Evolutionary conservation across 768 basidiomycete genomes (phyloP), one percentile per base, ranked within the genome.

Genomic region (Suillus tomentosus): DNA sequence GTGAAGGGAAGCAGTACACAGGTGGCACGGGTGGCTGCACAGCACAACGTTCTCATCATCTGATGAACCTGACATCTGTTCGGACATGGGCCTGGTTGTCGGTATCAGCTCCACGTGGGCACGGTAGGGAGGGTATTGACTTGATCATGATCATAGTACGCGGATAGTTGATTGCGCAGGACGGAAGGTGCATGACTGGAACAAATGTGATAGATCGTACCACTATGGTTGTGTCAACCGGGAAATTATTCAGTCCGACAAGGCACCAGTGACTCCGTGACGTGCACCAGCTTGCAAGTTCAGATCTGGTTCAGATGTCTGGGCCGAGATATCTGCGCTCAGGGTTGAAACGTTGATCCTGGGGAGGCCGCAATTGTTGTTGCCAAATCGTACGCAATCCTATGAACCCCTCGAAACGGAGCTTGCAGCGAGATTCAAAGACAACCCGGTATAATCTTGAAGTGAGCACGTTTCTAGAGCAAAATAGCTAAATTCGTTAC

Each of bases 211-310:
- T 15, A 5, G 11, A 7, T n/a, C 53, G 19, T 13, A n/a, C 31
- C 7, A 14, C 34, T 53, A 36, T 10, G n/a, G 19, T 36, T 34
- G 19, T n/a, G 53, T 36, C 53, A 36, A 6, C 53, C 34, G 31
- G 53, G 53, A 57, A 37, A 40, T 40, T 5, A 39, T 15, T 24
- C 37, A 57, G 9, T 39, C 37, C 22, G 37, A 40, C 39, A 40
- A 57, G 39, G 39, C 15, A 57, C 15, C 5, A 39, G 39, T 40
- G 37, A 22, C 17, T 57, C 36, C 34, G 15, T 39, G n/a, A 39
- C n/a, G 31, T 37, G 34, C 37, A 39, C 56, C 22, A 57, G 53
- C 53, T 36, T 54, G 39, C 22, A 57, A 40, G 24, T 54, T 54
- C 53, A 54, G 53, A 54, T 34, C 34, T 54, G 22, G 37, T 57